Evolutionary conservation across 169 alveolate species (phyloP).

Genomic region (Blepharisma undulans): DNA sequence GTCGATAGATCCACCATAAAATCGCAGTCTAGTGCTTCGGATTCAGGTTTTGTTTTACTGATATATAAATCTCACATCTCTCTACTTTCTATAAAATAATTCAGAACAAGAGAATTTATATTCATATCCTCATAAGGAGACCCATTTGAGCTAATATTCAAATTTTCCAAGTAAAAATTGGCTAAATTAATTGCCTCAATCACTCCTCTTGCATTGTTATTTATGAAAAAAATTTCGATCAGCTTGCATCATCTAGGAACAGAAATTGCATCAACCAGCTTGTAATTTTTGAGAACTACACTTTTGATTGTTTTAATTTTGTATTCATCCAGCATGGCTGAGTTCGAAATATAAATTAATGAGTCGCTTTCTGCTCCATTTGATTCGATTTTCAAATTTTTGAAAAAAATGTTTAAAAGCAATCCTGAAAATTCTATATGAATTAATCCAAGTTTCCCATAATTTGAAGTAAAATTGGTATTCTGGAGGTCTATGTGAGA

Average conservation of each 20-base stretch:
- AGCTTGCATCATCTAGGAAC: not conserved
- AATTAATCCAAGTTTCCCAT: not conserved
- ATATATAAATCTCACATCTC: not conserved
- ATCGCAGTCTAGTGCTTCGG: not conserved
- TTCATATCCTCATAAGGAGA: not conserved
- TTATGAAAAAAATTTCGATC: too few species aligned
- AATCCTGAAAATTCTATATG: not conserved
- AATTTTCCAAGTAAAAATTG: too few species aligned
- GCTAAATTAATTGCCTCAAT: not conserved
- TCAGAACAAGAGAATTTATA: not conserved
- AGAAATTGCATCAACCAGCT: too few species aligned
- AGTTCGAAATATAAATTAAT: too few species aligned
- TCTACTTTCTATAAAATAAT: not conserved
- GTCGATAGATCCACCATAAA: not conserved
- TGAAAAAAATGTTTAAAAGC: not conserved
- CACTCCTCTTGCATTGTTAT: not conserved
- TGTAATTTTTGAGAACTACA: too few species aligned
- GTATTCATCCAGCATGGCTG: not conserved
- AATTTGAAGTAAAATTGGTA: not conserved
- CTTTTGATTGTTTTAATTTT: not conserved
- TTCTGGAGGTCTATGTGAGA: too few species aligned
- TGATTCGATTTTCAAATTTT: not conserved
- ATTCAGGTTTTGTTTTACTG: not conserved
- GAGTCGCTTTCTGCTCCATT: not conserved
- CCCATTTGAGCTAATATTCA: not conserved